Conservation (phyloP, 495 filamentous ascomycete genomes). For the Aspergillus cristatus region DNA sequence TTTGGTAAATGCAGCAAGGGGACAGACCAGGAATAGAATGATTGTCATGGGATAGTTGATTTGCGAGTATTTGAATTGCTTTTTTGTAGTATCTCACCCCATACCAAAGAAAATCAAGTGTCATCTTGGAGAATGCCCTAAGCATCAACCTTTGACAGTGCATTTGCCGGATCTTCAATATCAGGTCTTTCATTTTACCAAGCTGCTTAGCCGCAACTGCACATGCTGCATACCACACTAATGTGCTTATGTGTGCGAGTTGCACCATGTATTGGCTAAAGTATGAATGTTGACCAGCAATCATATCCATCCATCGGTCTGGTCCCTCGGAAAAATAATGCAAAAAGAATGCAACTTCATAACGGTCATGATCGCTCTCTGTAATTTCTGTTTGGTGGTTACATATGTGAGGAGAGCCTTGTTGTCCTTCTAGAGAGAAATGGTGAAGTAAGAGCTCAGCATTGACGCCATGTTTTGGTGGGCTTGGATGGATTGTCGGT, state of each 20-base stretch:
- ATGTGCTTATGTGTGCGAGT: constrained; percentile 5
- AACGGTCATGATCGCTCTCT: too few relatives aligned
- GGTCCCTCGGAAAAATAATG: constrained; percentile 10
- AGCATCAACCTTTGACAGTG: constrained; percentile 2
- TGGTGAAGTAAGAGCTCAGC: too few relatives aligned
- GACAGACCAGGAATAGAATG: constrained; percentile 2
- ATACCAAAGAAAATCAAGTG: constrained; percentile 16
- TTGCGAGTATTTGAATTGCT: constrained; percentile 12
- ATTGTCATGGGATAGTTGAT: constrained; percentile 7
- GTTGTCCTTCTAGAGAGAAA: too few relatives aligned
- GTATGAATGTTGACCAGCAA: constrained; percentile 6
- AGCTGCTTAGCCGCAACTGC: constrained; percentile 15
- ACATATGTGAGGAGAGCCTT: too few relatives aligned
- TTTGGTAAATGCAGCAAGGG: constrained; percentile 7
- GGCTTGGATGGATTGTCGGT: too few relatives aligned
- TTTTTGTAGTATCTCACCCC: constrained; percentile 19
- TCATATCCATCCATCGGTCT: constrained; percentile 13
- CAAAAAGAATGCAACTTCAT: constrained; percentile 13
- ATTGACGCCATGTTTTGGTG: too few relatives aligned
- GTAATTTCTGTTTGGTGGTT: too few relatives aligned
- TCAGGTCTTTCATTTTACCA: constrained; percentile 10
- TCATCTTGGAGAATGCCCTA: constrained; percentile 3
- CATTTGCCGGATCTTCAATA: constrained; percentile 3
- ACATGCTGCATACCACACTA: constrained; percentile 14
- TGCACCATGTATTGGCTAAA: constrained; percentile 9